Base-by-base conservation (phyloP, 306 rosid genomes). In the Vigna radiata region DNA sequence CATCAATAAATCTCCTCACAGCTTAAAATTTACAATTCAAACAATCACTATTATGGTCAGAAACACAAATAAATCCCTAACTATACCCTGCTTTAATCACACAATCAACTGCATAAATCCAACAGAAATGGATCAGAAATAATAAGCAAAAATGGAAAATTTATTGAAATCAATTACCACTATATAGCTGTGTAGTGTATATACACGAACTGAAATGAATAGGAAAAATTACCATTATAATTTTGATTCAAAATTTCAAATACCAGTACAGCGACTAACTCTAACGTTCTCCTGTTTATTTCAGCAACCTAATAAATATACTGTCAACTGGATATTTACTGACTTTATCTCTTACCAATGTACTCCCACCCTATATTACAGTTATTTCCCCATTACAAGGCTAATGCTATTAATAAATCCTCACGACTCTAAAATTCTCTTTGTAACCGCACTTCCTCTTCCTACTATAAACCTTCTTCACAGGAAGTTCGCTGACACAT, bases 1-100 rank as follows among this genome's bases (percentile, higher is more conserved):
- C 62, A 79, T n/a, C 8, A 81, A 53, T 72, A 68, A 79, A 47
- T 70, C 27, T 58, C 12, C 62, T 75, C 25, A n/a, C 33, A 65
- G 59, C 78, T 66, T 56, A 55, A 58, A 55, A n/a, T 8, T 69
- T 50, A 25, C 18, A 76, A 33, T 70, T 58, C 58, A 63, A 23
- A 55, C 49, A 63, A 63, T 62, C 25, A 63, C 47, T 25, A 62
- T 0, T 44, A 16, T 36, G 50, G 43, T 25, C 16, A 19, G 25
- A 56, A 29, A 43, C 41, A 43, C 11, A 67, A 36, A 59, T 16
- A 68, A 65, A 72, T 37, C 39, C 58, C 33, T 12, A 37, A 55
- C 55, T 60, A 43, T 10, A 70, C 21, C 59, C 41, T 36, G 58
- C 54, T 59, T 73, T 60, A 75, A 49, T 64, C 70, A 58, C 33